Base-by-base conservation (phyloP, 805 yeast species). In the Wickerhamomyces ciferrii region DNA sequence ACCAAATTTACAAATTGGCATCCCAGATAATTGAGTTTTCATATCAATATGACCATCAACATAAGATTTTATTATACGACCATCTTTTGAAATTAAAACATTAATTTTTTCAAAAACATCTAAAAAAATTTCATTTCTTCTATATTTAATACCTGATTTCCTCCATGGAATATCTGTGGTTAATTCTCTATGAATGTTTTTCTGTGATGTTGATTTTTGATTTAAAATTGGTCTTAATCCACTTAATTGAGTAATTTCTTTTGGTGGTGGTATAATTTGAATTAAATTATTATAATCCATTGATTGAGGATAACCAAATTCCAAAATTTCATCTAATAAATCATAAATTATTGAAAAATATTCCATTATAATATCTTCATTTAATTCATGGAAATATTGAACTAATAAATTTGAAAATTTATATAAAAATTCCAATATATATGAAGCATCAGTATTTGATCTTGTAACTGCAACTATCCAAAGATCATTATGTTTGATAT, bases 401-500 rank as follows among this genome's bases (percentile, higher is more conserved):
- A 71, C 66, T 45, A 89, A 66, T 2, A 88, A 59, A 6, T 68
- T 64, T 45, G 79, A 76, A 21, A 92, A 68, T 48, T 77, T 76
- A 66, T 80, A 80, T 20, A 92, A 67, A 57, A 85, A 87, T 68
- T 92, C 97, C 59, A 90, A 78, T 1, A 91, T 78, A 4, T 81
- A 63, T 1, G 90, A 79, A 31, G 91, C 90, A 61, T 92, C 97
- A 34, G 84, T 87, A 60, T 92, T 94, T 39, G 89, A 83, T 51
- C 97, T 76, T 1, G 95, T 80, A n/a, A 91, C 90, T 0, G 91
- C 96, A 11, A 91, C 96, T 9, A 89, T 56, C 85, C 95, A 94
- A 15, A 92, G 55, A 43, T 74, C 69, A 14, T 73, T 71, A 25
- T 75, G 70, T 52, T 78, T 79, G 42, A 87, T 82, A 59, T 89